Conservation (phyloP, 371 early-diverging fungal species). For the Mortierella sp. region DNA sequence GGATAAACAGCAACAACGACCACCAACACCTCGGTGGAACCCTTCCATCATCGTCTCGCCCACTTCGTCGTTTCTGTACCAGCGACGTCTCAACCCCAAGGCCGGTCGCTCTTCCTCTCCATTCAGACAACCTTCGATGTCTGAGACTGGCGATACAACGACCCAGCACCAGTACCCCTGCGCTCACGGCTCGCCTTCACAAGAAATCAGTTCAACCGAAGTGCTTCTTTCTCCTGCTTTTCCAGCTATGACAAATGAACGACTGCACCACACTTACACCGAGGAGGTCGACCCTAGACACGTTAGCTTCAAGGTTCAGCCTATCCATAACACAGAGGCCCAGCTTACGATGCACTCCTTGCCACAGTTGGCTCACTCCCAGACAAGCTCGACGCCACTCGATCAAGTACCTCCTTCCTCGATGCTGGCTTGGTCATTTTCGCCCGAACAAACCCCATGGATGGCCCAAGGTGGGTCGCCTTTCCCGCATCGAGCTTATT, state of each 20-base stretch:
- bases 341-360: background rate
- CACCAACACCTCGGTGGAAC: conserved; percentile 14
- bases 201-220: background rate
- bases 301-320: background rate
- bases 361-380: background rate
- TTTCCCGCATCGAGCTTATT: background rate
- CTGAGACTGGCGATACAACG: background rate
- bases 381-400: background rate
- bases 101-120: background rate
- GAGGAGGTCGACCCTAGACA: background rate
- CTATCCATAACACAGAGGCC: background rate
- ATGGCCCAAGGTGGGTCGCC: background rate
- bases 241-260: too few relatives aligned
- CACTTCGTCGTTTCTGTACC: background rate
- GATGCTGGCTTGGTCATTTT: background rate
- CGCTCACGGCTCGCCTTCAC: background rate
- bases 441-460: background rate
- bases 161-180: background rate
- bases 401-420: background rate
- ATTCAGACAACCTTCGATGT: background rate
- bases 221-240: too few relatives aligned
- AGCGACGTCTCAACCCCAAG: background rate
- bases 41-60: conserved; percentile 10
- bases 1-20: too few relatives aligned
- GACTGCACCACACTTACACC: background rate